Percentiles rank a stretch among this genome's conserved stretches.
Evolutionary conservation across 1,139 yeast species (phyloP).

Genomic region (Tardiomyces blankii): DNA sequence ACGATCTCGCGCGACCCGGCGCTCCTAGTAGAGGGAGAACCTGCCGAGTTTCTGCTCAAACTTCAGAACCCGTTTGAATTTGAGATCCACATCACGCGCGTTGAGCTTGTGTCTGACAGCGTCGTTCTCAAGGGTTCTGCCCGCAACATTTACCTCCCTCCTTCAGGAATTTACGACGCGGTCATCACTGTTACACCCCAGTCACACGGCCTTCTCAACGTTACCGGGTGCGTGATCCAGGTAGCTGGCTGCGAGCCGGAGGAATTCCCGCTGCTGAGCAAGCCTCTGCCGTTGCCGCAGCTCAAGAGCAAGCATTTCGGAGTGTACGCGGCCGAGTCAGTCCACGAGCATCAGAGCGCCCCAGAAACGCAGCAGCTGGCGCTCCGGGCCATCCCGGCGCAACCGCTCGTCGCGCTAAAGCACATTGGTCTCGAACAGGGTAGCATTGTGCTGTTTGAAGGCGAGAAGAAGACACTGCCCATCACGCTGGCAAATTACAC

Average conservation of each 20-base stretch:
- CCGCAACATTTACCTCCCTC: constrained; percentile 25
- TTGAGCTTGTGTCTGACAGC: constrained; percentile 21
- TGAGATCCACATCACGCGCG: constrained; percentile 50
- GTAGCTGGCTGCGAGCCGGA: constrained; percentile 35
- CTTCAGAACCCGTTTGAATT: constrained; percentile 78
- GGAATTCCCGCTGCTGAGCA: constrained; percentile 25
- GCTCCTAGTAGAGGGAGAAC: constrained; percentile 28
- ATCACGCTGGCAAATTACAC: constrained; percentile 43
- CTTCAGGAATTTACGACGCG: constrained; percentile 31
- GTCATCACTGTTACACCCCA: constrained; percentile 35
- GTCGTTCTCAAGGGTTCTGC: constrained; percentile 7
- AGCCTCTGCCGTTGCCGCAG: constrained; percentile 13
- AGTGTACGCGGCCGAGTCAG: constrained; percentile 6
- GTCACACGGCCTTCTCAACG: constrained; percentile 30
- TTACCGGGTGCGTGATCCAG: constrained; percentile 36
- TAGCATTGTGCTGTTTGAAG: constrained; percentile 73
- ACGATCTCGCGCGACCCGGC: constrained; percentile 45
- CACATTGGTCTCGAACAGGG: constrained; percentile 48
- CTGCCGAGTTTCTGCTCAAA: constrained; percentile 31
- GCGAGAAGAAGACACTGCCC: constrained; percentile 47
- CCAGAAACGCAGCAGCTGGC: constrained; percentile 6
- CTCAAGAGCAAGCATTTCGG: constrained; percentile 23
- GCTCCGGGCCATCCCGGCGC: constrained; percentile 45
- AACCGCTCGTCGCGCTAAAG: constrained; percentile 50
- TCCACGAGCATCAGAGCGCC: constrained; percentile 2